Percentiles rank a stretch among this genome's conserved stretches.
These are phyloP conservation scores for Camellia sinensis DNA, from an alignment of 148 eudicot genomes.

Conservation along the genomic window DNA sequence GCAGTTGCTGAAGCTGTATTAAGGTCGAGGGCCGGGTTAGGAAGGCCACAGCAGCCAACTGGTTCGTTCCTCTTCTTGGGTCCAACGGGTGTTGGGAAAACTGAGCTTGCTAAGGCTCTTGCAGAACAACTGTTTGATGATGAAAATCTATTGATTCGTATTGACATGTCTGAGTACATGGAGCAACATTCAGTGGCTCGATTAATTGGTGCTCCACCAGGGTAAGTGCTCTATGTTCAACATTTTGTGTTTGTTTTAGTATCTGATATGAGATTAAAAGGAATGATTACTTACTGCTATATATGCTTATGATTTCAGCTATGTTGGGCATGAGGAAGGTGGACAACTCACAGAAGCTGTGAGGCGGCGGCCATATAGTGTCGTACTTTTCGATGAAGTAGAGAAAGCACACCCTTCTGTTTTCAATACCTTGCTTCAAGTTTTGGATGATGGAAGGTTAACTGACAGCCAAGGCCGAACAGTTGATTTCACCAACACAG, in stretches of 20 bases:
- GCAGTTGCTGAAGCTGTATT: slow-evolving; percentile 42
- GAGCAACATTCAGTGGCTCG: slow-evolving; percentile 81
- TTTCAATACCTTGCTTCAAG: slow-evolving; percentile 76
- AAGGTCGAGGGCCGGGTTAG: slow-evolving; percentile 39
- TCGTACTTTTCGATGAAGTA: slow-evolving; percentile 75
- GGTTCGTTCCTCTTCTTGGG: slow-evolving; percentile 51
- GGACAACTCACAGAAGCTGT: slow-evolving; percentile 89
- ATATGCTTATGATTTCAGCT: slow-evolving; percentile 21
- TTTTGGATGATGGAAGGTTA: slow-evolving; percentile 82
- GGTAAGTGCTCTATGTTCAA: slow-evolving; percentile 26
- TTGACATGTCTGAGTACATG: slow-evolving; percentile 89
- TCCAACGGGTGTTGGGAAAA: slow-evolving; percentile 84
- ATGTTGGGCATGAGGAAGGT: slow-evolving; percentile 88
- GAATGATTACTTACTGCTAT: not conserved
- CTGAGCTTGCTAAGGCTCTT: slow-evolving; percentile 76
- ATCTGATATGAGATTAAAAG: not conserved
- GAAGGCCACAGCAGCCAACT: slow-evolving; percentile 40
- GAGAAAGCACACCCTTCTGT: slow-evolving; percentile 76
- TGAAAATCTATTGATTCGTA: slow-evolving; percentile 61
- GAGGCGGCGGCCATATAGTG: slow-evolving; percentile 83
- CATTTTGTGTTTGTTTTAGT: not conserved
- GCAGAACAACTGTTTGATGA: slow-evolving; percentile 80
- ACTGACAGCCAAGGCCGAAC: slow-evolving; percentile 89
- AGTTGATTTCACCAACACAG: slow-evolving; percentile 75
- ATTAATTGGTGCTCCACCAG: slow-evolving; percentile 82